Conservation (phyloP, 495 filamentous ascomycete species). For the Tuber calosporum region DNA sequence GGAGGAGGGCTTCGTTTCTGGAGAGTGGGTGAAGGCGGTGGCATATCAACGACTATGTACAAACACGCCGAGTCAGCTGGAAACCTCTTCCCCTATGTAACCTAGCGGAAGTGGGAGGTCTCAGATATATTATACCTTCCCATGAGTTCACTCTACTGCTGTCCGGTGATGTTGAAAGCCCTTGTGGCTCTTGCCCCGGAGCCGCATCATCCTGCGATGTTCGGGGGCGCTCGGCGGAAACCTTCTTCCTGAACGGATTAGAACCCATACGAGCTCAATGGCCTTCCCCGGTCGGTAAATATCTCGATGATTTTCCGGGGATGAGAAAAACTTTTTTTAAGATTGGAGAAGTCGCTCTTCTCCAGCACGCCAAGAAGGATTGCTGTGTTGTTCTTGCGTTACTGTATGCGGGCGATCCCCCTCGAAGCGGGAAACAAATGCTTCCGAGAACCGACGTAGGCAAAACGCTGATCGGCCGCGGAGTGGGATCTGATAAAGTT, state of each 20-base stretch:
- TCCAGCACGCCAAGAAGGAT: not conserved
- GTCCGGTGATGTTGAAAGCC: not conserved
- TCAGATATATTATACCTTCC: not conserved
- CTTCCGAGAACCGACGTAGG: not conserved
- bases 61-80: not conserved
- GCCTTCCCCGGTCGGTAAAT: not conserved
- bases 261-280: constrained; percentile 1
- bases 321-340: not conserved
- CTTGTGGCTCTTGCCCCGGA: not conserved
- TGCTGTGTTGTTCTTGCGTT: not conserved
- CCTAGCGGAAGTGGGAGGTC: not conserved
- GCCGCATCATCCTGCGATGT: not conserved
- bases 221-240: not conserved
- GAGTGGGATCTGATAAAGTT: not conserved
- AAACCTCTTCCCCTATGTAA: not conserved
- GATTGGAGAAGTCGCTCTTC: not conserved
- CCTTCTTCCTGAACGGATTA: not conserved
- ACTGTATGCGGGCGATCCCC: not conserved
- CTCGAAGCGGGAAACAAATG: not conserved
- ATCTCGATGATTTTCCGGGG: not conserved
- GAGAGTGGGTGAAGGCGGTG: not conserved
- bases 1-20: not conserved
- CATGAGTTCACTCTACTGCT: not conserved
- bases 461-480: not conserved
- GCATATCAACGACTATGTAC: not conserved